Evolutionary conservation across 2,329 filamentous ascomycete species (phyloP).

Genomic region (Lizonia empirigonia): DNA sequence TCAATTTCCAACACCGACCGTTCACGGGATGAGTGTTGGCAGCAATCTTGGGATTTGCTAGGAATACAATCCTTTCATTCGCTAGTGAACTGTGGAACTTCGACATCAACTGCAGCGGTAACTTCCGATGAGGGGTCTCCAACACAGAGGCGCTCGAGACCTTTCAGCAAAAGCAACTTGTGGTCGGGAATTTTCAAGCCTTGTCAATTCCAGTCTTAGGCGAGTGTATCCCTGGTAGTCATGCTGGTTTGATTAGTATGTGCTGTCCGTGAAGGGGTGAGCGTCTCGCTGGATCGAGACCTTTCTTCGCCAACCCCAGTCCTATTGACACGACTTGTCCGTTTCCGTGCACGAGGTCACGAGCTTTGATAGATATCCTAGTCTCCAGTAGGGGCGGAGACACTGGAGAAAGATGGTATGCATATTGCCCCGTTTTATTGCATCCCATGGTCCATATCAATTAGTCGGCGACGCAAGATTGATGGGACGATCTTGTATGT

Average conservation of each 20-base stretch:
- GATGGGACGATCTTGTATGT: slow-evolving; percentile 4
- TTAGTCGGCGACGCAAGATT: slow-evolving; percentile 13
- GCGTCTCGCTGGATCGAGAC: slow-evolving; percentile 24
- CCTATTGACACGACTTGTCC: slow-evolving; percentile 6
- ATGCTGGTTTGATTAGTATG: slow-evolving; percentile 7
- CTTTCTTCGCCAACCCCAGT: slow-evolving; percentile 31
- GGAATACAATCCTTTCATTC: neutral
- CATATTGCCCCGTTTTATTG: slow-evolving; percentile 10
- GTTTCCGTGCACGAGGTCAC: slow-evolving; percentile 12
- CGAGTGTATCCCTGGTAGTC: neutral
- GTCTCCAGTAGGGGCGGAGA: slow-evolving; percentile 12
- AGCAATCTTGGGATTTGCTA: neutral
- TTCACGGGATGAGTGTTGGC: neutral
- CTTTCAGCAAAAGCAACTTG: slow-evolving; percentile 5
- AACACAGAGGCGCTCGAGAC: neutral
- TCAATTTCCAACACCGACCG: slow-evolving; percentile 1
- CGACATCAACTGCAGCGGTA: neutral
- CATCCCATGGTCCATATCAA: slow-evolving; percentile 9
- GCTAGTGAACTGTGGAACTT: slow-evolving; percentile 1
- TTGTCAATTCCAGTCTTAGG: neutral
- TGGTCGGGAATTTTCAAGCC: slow-evolving; percentile 4
- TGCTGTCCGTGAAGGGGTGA: slow-evolving; percentile 10
- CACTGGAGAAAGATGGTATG: slow-evolving; percentile 15
- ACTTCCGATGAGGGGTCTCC: neutral
- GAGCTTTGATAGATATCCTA: slow-evolving; percentile 5